Evolutionary conservation across 23 red algal species (phyloP).

Genomic region (Chondrus crispus): DNA sequence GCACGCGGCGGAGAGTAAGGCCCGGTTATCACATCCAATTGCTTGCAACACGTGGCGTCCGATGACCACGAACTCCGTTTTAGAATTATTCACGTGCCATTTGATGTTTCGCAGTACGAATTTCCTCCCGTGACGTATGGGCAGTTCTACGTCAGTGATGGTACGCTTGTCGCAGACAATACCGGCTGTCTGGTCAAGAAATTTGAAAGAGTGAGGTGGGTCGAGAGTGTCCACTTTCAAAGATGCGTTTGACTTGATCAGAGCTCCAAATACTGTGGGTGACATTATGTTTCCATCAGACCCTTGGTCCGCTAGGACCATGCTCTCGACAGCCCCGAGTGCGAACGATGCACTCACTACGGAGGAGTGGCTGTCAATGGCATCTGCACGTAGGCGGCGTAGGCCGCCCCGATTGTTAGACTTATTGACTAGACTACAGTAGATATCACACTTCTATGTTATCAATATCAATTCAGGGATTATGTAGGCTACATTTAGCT

Average conservation of each 20-base stretch:
- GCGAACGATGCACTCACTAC: not conserved
- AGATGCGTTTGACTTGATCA: not conserved
- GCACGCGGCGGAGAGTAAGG: not conserved
- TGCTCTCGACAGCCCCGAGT: not conserved
- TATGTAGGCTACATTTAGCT: too few species aligned
- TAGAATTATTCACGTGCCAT: not conserved
- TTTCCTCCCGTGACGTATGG: not conserved
- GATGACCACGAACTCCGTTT: not conserved
- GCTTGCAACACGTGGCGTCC: not conserved
- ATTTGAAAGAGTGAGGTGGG: not conserved
- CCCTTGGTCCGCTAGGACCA: not conserved
- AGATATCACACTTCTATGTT: too few species aligned
- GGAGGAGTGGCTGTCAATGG: not conserved
- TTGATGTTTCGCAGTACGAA: not conserved
- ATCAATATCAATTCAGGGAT: too few species aligned
- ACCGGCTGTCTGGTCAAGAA: not conserved
- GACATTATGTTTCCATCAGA: not conserved
- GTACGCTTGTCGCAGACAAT: not conserved
- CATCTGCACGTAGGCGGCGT: not conserved
- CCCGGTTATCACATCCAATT: not conserved
- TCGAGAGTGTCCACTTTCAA: not conserved
- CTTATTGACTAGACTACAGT: too few species aligned
- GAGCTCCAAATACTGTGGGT: not conserved
- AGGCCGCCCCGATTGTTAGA: too few species aligned
- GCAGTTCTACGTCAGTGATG: not conserved